Evolutionary conservation across 345 rosid genomes (phyloP), one percentile per base, ranked within the genome.

Genomic region (Moringa oleifera): DNA sequence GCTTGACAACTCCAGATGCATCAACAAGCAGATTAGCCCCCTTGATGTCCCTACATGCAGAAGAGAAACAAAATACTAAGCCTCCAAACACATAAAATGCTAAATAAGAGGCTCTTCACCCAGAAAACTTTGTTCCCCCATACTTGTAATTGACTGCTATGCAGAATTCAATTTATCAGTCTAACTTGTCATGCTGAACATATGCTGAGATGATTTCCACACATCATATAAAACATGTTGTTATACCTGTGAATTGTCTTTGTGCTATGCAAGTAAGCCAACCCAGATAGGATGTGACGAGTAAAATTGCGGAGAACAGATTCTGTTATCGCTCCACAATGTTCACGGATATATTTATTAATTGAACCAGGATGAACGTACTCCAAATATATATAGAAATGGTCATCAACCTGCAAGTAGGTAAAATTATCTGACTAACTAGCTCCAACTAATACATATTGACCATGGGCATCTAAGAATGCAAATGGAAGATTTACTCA

Each of bases 21-120:
- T 94, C 93, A 56, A 94, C 99, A 59, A 94, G 99, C 71, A 94
- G 81, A 80, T 94, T 90, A 62, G 97, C 99, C 50, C 99, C 99
- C 75, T 94, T 94, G 67, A 94, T 94, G 71, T 94, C 99, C 85
- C 99, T 92, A 41, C 56, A 53, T 62, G 75, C 25, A 74, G 28
- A 61, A 66, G n/a, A 36, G 59, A 47, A 56, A 61, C 18, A 59
- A 24, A 57, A 37, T 18, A 74, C 11, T 63, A 59, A 63, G 65
- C 54, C 50, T 70, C 62, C 22, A 53, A 4, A 25, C 47, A 41
- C 12, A 15, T 41, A 41, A 9, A 41, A 41, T 11, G 12, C 33
- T 2, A 28, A 28, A 2, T 28, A 28, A 28, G 33, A 28, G 33
- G 33, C 33, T n/a, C 33, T 28, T 28, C 8, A 2, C 33, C 33